Conservation (phyloP, 1,139 yeast species). For the Geotrichum histeridarum region DNA sequence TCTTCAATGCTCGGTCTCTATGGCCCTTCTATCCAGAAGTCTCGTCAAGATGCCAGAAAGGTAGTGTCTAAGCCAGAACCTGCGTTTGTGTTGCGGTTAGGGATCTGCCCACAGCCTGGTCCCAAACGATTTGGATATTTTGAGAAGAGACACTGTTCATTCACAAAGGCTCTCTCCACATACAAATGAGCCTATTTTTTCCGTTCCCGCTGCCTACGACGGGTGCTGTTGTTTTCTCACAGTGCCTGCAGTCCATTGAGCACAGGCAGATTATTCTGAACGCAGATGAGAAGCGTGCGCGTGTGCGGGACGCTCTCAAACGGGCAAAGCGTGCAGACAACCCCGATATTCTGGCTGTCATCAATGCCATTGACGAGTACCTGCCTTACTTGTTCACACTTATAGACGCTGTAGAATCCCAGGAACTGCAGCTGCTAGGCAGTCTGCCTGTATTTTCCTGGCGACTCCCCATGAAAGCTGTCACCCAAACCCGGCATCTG, state of each 20-base stretch:
- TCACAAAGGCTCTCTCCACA: background rate
- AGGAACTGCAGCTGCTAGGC: constrained; percentile 19
- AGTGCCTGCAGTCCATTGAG: constrained; percentile 25
- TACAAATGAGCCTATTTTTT: constrained; percentile 26
- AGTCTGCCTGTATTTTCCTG: constrained; percentile 26
- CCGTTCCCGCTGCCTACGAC: constrained; percentile 34
- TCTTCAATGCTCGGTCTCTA: background rate
- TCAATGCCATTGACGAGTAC: constrained; percentile 34
- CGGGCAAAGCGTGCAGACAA: constrained; percentile 31
- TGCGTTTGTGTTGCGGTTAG: constrained; percentile 1
- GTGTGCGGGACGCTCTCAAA: constrained; percentile 32
- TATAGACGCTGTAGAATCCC: constrained; percentile 19
- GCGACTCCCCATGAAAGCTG: constrained; percentile 31
- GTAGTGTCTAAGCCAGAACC: background rate
- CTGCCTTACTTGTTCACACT: constrained; percentile 30
- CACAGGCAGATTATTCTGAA: constrained; percentile 28
- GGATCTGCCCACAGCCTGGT: constrained; percentile 48
- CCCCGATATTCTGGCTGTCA: constrained; percentile 32
- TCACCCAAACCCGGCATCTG: constrained; percentile 18
- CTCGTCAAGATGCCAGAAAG: background rate
- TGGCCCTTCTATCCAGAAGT: background rate
- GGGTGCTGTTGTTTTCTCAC: constrained; percentile 28
- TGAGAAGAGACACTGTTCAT: background rate
- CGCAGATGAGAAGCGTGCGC: constrained; percentile 34
- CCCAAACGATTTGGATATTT: constrained; percentile 45